phyloP scores from a whole-genome alignment of 805 yeast genomes.

The Candida coleopterorum region DNA sequence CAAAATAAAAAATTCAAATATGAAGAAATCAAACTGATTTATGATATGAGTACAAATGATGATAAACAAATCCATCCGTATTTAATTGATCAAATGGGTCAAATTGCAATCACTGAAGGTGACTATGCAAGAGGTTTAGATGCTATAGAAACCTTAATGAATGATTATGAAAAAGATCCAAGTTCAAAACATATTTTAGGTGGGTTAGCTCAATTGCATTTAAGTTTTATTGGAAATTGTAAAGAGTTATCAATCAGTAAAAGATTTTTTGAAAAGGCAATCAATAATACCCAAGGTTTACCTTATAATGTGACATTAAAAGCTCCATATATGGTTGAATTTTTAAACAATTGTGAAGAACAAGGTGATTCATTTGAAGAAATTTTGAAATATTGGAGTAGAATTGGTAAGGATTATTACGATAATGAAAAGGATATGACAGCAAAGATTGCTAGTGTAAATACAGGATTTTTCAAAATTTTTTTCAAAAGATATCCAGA shows the following conservation, averaged over 20 bases:
- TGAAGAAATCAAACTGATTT: constrained; percentile 56
- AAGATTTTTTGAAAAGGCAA: constrained; percentile 69
- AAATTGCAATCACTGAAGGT: constrained; percentile 62
- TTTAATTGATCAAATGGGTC: constrained; percentile 66
- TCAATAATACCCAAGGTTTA: constrained; percentile 49
- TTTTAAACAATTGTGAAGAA: constrained; percentile 56
- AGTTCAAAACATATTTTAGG: constrained; percentile 32
- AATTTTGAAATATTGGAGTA: constrained; percentile 57
- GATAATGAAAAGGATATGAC: constrained; percentile 49
- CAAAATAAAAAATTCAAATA: constrained; percentile 56
- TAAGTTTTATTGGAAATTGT: constrained; percentile 73
- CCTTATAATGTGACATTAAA: constrained; percentile 71
- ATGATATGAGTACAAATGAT: constrained; percentile 37
- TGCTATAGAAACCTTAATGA: constrained; percentile 56
- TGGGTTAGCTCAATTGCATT: constrained; percentile 67
- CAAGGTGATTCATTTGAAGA: constrained; percentile 53
- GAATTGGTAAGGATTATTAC: constrained; percentile 39
- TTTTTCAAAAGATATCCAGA: constrained; percentile 59
- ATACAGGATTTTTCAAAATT: constrained; percentile 61
- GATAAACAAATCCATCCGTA: constrained; percentile 35
- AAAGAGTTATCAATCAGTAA: constrained; percentile 67
- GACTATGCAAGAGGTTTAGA: constrained; percentile 63
- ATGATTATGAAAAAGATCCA: constrained; percentile 35
- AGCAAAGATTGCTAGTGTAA: constrained; percentile 67
- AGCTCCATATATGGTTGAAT: constrained; percentile 66